Evolutionary conservation across 257 asterid genomes (phyloP).

Genomic region (Fraxinus pennsylvanica): DNA sequence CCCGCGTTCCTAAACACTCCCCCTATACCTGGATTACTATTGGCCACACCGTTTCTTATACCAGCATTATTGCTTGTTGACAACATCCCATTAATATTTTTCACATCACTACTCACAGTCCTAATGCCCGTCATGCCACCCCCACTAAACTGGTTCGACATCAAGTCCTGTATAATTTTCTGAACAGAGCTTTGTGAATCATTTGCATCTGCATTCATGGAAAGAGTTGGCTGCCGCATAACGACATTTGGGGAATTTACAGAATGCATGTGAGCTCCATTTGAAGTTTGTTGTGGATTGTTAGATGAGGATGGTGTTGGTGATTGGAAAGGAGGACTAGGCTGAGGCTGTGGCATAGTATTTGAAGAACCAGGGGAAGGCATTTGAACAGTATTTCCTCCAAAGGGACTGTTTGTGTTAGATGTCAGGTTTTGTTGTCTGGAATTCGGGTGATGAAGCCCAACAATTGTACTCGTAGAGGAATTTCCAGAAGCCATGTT

Average conservation of each 20-base stretch:
- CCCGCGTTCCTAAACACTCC: conserved; percentile 52
- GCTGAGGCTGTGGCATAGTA: conserved; percentile 54
- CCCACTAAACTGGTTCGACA: conserved; percentile 72
- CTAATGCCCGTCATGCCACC: conserved; percentile 55
- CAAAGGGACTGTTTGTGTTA: conserved; percentile 48
- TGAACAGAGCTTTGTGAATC: conserved; percentile 92
- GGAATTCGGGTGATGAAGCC: conserved; percentile 72
- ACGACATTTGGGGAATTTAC: conserved; percentile 60
- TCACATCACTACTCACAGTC: conserved; percentile 51
- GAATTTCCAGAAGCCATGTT: conserved; percentile 50
- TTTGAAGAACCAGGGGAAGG: conserved; percentile 70
- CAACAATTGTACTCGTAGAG: conserved; percentile 46
- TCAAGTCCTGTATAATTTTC: conserved; percentile 79
- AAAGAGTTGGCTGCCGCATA: conserved; percentile 62
- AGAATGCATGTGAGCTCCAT: conserved; percentile 48
- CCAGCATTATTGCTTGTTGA: conserved; percentile 42
- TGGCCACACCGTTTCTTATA: conserved; percentile 52
- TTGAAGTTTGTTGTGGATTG: conserved; percentile 57
- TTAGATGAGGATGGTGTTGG: conserved; percentile 71
- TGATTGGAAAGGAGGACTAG: conserved; percentile 56
- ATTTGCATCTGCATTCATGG: conserved; percentile 62
- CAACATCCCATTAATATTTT: conserved; percentile 55
- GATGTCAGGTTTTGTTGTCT: conserved; percentile 54
- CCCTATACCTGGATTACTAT: conserved; percentile 47
- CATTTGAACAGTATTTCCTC: conserved; percentile 59